Evolutionary conservation across 495 filamentous ascomycete genomes (phyloP).

Genomic region (Sporormia fimetaria): DNA sequence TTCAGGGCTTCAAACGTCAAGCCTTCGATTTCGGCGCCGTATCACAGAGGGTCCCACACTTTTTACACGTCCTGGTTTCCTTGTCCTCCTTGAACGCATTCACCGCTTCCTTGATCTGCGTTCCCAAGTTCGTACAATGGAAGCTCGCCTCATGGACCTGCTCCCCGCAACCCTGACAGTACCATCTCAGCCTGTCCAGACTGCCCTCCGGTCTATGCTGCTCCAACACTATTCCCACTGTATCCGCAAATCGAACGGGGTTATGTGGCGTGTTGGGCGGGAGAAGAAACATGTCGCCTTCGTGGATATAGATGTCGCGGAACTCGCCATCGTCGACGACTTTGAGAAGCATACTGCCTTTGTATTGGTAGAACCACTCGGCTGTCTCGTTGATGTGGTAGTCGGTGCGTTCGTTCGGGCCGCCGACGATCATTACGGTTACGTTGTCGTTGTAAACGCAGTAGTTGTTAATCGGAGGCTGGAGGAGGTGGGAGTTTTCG

Average conservation of each 20-base stretch:
- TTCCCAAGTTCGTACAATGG: constrained; percentile 85
- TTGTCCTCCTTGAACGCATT: constrained; percentile 64
- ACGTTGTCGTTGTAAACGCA: constrained; percentile 78
- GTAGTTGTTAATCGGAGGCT: constrained; percentile 95
- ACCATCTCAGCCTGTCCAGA: constrained; percentile 82
- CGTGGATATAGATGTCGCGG: constrained; percentile 74
- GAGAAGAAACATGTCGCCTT: constrained; percentile 90
- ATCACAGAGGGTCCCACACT: constrained; percentile 65
- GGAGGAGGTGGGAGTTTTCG: constrained; percentile 81
- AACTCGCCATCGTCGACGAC: constrained; percentile 61
- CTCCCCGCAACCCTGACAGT: constrained; percentile 58
- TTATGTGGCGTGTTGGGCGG: constrained; percentile 82
- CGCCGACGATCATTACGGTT: constrained; percentile 88
- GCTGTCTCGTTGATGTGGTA: constrained; percentile 97
- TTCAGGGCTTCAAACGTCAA: too few relatives aligned
- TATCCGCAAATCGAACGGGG: constrained; percentile 56
- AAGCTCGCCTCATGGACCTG: constrained; percentile 81
- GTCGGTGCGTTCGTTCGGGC: constrained; percentile 91
- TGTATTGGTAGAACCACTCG: constrained; percentile 97
- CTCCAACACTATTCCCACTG: constrained; percentile 80
- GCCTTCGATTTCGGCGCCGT: constrained; percentile 25
- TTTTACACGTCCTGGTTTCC: constrained; percentile 61
- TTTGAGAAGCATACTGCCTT: constrained; percentile 85
- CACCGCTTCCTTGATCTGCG: constrained; percentile 91
- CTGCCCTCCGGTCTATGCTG: constrained; percentile 59